phyloP scores from a whole-genome alignment of 139 green algal species.

The Chlorella sp. region DNA sequence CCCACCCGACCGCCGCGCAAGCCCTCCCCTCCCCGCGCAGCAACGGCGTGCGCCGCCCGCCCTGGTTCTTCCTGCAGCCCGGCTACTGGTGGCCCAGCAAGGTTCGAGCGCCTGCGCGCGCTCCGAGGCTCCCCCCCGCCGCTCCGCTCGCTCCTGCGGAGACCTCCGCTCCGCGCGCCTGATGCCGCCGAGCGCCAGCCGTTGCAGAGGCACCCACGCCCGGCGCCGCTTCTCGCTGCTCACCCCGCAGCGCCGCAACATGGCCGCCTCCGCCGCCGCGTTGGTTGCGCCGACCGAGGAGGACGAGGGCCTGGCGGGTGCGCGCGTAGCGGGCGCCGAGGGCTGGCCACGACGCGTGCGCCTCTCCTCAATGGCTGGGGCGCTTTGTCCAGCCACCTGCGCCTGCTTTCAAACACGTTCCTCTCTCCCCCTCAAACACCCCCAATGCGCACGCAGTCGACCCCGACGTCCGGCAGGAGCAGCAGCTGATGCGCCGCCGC shows the following conservation, averaged over 20 bases:
- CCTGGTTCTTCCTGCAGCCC: constrained; percentile 58
- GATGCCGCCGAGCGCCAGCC: too few relatives aligned
- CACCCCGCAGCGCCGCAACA: neutral
- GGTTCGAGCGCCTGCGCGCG: too few relatives aligned
- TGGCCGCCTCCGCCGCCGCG: neutral
- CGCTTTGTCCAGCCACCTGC: too few relatives aligned
- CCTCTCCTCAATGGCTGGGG: too few relatives aligned
- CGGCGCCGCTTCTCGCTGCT: neutral
- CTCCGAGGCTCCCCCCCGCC: neutral
- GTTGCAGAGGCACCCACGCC: neutral
- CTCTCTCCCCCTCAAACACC: too few relatives aligned
- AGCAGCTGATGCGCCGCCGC: constrained; percentile 13
- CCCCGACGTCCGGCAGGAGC: constrained; percentile 19
- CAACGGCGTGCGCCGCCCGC: constrained; percentile 26
- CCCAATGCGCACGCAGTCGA: too few relatives aligned
- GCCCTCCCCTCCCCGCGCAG: too few relatives aligned
- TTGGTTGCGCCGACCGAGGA: constrained; percentile 6
- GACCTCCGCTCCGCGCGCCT: too few relatives aligned
- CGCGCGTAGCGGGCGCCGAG: too few relatives aligned
- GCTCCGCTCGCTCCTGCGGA: neutral
- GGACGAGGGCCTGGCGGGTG: constrained; percentile 17
- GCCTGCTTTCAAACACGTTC: too few relatives aligned
- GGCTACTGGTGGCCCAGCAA: constrained; percentile 42
- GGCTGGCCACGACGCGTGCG: too few relatives aligned
- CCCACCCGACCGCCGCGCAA: too few relatives aligned